Percentiles rank a stretch among this genome's conserved stretches.
Evolutionary conservation across 192 early-diverging fungal genomes (phyloP).

Genomic region (Coemansia sp.): DNA sequence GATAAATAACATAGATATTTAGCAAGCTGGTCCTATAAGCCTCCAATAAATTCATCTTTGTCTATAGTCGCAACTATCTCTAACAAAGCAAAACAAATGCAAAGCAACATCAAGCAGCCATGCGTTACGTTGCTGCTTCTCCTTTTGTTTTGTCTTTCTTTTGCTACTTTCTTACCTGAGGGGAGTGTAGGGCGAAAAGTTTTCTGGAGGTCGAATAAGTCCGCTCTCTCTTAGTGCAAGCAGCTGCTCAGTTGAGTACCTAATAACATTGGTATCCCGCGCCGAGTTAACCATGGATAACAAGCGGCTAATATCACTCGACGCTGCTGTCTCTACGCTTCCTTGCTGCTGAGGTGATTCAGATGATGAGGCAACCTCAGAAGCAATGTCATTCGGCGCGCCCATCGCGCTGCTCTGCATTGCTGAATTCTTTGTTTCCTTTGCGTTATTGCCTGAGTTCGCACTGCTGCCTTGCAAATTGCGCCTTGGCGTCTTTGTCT

Average conservation of each 20-base stretch:
- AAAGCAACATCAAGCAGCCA: too few relatives aligned
- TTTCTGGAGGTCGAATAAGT: conserved; percentile 21
- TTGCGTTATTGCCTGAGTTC: background rate
- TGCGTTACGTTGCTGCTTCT: conserved; percentile 4
- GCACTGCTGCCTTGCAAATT: conserved; percentile 6
- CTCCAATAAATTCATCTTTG: too few relatives aligned
- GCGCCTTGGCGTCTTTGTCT: conserved; percentile 6
- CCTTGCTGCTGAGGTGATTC: conserved; percentile 4
- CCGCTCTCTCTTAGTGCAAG: conserved; percentile 35
- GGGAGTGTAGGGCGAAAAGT: conserved; percentile 37
- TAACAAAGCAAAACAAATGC: too few relatives aligned
- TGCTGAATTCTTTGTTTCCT: conserved; percentile 3
- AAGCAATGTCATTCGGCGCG: background rate
- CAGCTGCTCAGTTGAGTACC: conserved; percentile 42
- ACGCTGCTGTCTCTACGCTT: background rate
- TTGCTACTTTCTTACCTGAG: conserved; percentile 33
- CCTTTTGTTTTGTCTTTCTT: background rate
- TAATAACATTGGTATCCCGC: conserved; percentile 1
- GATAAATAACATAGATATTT: background rate
- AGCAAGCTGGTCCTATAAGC: too few relatives aligned
- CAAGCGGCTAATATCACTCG: conserved; percentile 1
- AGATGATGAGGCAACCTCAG: conserved; percentile 9
- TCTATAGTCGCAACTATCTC: too few relatives aligned
- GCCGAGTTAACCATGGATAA: conserved; percentile 1
- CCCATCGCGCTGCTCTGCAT: background rate